These are phyloP conservation scores for Astragalus membranaceus DNA, from an alignment of 306 rosid species.

Conservation along the genomic window DNA sequence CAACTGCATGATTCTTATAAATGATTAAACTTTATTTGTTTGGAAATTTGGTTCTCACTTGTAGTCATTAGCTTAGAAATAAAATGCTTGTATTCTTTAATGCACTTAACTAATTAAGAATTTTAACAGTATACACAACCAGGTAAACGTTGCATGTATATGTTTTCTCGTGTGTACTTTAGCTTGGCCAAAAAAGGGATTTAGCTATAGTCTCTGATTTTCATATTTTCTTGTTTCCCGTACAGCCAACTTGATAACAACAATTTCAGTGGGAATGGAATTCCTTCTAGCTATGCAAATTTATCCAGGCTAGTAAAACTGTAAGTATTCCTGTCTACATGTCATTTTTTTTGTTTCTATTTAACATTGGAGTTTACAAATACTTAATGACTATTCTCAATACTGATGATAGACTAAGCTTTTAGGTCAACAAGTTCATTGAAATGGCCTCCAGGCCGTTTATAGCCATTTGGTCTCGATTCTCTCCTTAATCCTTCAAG, in stretches of 20 bases:
- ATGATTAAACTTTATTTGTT: not conserved
- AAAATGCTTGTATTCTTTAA: not conserved
- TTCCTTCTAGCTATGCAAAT: constrained; percentile 37
- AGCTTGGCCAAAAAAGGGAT: not conserved
- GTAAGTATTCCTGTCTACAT: constrained; percentile 27
- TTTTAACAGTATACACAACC: not conserved
- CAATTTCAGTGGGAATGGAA: constrained; percentile 33
- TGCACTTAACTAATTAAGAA: not conserved
- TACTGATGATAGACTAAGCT: not conserved
- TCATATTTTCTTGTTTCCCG: not conserved
- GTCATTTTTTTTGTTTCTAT: not conserved
- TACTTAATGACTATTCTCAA: not conserved
- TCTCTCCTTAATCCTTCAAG: not conserved
- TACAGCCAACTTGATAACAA: constrained; percentile 53
- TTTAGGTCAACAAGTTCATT: not conserved
- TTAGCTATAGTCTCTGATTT: not conserved
- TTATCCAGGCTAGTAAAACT: constrained; percentile 29
- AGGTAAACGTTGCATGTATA: not conserved
- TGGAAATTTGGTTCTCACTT: not conserved
- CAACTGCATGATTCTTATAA: not conserved
- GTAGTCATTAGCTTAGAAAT: not conserved
- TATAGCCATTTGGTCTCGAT: not conserved
- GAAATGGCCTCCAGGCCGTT: not conserved
- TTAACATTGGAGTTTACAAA: constrained; percentile 4
- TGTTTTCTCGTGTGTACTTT: not conserved